Evolutionary conservation across 108 stramenopile species (phyloP).

Genomic region (Pseudonitzschia delicatissima): DNA sequence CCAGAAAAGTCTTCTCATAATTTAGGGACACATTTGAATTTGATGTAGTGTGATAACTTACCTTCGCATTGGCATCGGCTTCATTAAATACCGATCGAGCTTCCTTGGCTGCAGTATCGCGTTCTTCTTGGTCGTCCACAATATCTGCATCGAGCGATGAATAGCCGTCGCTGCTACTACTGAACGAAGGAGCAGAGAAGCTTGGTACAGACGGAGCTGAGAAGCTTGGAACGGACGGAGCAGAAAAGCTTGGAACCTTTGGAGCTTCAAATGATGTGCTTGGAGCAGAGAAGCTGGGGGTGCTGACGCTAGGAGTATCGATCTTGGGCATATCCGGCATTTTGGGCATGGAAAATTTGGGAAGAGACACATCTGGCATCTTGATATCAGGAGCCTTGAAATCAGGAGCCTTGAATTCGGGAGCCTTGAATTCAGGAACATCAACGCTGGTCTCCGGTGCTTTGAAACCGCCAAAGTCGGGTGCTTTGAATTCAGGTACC

Average conservation of each 20-base stretch:
- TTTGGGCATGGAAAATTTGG: constrained; percentile 42
- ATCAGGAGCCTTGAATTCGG: constrained; percentile 33
- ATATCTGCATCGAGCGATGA: constrained; percentile 14
- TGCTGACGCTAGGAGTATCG: constrained; percentile 36
- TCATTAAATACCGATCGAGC: constrained; percentile 52
- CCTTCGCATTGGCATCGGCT: constrained; percentile 63
- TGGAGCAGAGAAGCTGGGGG: constrained; percentile 48
- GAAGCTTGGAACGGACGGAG: constrained; percentile 12
- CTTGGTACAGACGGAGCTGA: constrained; percentile 47
- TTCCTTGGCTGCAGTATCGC: constrained; percentile 66
- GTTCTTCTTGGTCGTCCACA: constrained; percentile 69
- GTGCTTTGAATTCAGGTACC: constrained; percentile 29
- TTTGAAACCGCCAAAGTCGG: constrained; percentile 34
- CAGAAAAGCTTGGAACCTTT: constrained; percentile 36
- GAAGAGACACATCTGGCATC: constrained; percentile 39
- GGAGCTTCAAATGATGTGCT: constrained; percentile 44
- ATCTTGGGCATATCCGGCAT: constrained; percentile 28
- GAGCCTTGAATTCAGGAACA: constrained; percentile 38
- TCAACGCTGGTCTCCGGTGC: constrained; percentile 7
- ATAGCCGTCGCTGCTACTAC: neutral
- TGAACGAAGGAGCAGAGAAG: constrained; percentile 20
- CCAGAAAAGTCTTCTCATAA: neutral
- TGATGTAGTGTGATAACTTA: constrained; percentile 11
- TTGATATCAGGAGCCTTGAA: constrained; percentile 51
- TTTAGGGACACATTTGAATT: neutral